Evolutionary conservation across 2,329 filamentous ascomycete species (phyloP).

Genomic region (Colletotrichum sansevieriae): DNA sequence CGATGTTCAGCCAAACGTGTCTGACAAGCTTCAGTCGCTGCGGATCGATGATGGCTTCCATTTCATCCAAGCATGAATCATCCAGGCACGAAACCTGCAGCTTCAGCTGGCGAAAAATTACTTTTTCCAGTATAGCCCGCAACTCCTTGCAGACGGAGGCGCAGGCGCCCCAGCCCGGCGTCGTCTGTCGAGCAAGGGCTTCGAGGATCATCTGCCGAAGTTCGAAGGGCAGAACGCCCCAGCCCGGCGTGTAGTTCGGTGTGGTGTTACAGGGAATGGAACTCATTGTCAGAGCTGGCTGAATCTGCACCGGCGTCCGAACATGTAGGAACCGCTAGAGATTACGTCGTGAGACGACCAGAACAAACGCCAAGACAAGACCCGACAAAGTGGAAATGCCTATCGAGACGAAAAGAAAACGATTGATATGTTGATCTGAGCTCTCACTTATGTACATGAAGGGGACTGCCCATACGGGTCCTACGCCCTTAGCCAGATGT

Average conservation of each 20-base stretch:
- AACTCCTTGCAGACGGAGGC: conserved; percentile 54
- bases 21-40: conserved; percentile 44
- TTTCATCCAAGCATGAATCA: conserved; percentile 45
- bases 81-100: conserved; percentile 33
- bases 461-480: too few relatives aligned
- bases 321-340: too few relatives aligned
- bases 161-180: conserved; percentile 49
- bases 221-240: background rate
- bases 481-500: too few relatives aligned
- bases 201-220: background rate
- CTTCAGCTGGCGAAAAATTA: conserved; percentile 48
- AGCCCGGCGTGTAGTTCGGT: background rate
- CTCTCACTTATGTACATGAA: too few relatives aligned
- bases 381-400: too few relatives aligned
- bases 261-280: too few relatives aligned
- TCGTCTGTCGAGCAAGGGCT: background rate
- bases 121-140: conserved; percentile 48
- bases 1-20: conserved; percentile 49
- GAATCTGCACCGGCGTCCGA: too few relatives aligned
- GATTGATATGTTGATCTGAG: too few relatives aligned
- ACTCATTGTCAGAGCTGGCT: too few relatives aligned
- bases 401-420: too few relatives aligned
- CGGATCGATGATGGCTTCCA: conserved; percentile 42
- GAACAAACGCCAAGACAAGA: too few relatives aligned
- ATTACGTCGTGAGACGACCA: too few relatives aligned